Conservation (phyloP, 2,329 filamentous ascomycete genomes). For the Magnaporthales sp. region DNA sequence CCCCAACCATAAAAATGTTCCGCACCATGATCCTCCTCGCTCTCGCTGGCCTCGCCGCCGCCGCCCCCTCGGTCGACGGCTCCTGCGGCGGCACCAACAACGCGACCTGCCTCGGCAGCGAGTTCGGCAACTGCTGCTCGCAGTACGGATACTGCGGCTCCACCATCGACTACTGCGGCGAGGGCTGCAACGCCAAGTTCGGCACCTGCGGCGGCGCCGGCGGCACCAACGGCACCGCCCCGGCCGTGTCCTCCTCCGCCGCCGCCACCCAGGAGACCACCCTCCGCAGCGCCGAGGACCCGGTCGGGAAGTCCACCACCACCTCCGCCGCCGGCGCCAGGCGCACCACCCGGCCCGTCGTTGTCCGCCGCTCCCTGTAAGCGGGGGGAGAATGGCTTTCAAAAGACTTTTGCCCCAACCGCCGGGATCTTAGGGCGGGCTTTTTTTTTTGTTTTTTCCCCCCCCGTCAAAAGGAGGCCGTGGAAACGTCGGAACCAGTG, state of each 20-base stretch:
- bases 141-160: slow-evolving; percentile 9
- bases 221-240: background rate
- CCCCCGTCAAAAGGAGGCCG: background rate
- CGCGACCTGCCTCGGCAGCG: slow-evolving; percentile 9
- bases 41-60: background rate
- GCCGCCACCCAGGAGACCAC: too few relatives aligned
- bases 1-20: background rate
- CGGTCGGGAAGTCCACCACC: too few relatives aligned
- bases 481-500: background rate
- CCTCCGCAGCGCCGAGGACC: background rate
- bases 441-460: too few relatives aligned
- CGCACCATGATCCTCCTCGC: background rate
- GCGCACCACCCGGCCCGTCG: background rate
- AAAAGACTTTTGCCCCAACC: background rate
- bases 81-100: slow-evolving; percentile 9
- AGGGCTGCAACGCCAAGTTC: slow-evolving; percentile 8
- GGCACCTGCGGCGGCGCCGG: slow-evolving; percentile 6
- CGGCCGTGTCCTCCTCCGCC: too few relatives aligned
- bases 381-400: background rate
- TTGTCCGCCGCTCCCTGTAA: background rate
- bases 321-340: background rate
- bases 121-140: slow-evolving; percentile 11
- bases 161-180: slow-evolving; percentile 7
- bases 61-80: slow-evolving; percentile 5
- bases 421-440: background rate